Percentiles rank a stretch among this genome's conserved stretches.
These are phyloP conservation scores for Coelastrella sp. DNA, from an alignment of 139 green algal species.

Conservation along the genomic window DNA sequence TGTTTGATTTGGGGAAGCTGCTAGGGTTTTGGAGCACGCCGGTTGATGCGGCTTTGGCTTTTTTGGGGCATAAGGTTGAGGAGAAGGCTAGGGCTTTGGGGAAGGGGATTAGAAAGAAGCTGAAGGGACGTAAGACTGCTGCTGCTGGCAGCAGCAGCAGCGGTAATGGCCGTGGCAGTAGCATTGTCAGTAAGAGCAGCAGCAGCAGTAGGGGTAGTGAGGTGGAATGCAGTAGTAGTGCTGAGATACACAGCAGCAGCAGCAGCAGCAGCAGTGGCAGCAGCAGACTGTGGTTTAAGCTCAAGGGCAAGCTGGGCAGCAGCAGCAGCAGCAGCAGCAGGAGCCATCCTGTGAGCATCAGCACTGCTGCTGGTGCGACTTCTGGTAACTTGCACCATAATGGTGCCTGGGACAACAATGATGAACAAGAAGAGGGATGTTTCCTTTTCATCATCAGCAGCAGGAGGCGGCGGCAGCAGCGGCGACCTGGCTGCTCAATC, in stretches of 20 bases:
- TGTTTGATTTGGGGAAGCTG: constrained; percentile 34
- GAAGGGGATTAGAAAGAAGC: neutral
- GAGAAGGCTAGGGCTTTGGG: neutral
- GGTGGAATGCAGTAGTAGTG: too few species aligned
- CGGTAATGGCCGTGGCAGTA: neutral
- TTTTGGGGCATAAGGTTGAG: neutral
- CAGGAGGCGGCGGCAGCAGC: neutral
- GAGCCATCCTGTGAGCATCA: neutral
- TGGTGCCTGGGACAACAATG: too few species aligned
- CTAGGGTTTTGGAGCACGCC: neutral
- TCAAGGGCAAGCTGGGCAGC: neutral
- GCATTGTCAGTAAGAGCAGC: constrained; percentile 13
- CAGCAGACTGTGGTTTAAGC: neutral
- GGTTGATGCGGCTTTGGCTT: neutral
- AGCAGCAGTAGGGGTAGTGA: neutral
- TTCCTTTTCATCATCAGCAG: too few species aligned
- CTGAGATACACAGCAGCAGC: neutral
- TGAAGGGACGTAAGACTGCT: neutral
- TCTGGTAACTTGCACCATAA: neutral
- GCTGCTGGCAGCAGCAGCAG: neutral
- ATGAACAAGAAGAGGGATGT: too few species aligned
- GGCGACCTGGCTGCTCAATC: too few species aligned
- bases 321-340: constrained; percentile 12
- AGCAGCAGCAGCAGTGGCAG: neutral
- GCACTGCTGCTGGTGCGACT: neutral